A percentile compares a stretch with the other conserved stretches of the same genome.
These are phyloP conservation scores for Chamaecyparis obtusa DNA, from an alignment of 75 land plant genomes.

Conservation along the genomic window DNA sequence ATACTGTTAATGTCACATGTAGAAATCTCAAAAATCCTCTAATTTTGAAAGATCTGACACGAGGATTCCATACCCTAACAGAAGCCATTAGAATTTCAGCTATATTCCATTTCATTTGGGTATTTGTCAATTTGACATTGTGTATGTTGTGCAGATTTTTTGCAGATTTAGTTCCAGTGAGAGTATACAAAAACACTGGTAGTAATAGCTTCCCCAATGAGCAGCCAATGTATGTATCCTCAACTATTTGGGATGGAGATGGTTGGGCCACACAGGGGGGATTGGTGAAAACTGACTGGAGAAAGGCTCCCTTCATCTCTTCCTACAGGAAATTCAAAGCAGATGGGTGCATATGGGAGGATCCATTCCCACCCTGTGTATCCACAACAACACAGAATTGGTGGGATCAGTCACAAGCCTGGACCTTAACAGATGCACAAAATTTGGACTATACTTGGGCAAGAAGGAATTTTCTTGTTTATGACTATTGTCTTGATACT, in stretches of 20 bases:
- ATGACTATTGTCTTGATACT: conserved; percentile 77
- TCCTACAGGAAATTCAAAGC: conserved; percentile 71
- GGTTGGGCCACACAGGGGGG: conserved; percentile 86
- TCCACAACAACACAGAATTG: conserved; percentile 61
- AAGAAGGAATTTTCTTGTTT: conserved; percentile 55
- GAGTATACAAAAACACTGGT: conserved; percentile 5
- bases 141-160: background rate
- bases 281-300: conserved; percentile 76
- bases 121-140: background rate
- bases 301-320: conserved; percentile 70
- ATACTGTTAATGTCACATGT: background rate
- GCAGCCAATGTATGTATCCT: conserved; percentile 81
- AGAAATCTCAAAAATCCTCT: background rate
- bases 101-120: background rate
- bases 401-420: conserved; percentile 72
- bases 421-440: conserved; percentile 51
- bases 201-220: conserved; percentile 45
- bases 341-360: conserved; percentile 74
- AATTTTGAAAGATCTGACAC: background rate
- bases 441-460: conserved; percentile 53
- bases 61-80: background rate
- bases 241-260: conserved; percentile 87
- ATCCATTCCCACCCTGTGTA: conserved; percentile 63
- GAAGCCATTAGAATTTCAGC: background rate
- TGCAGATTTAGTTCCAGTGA: conserved; percentile 9